Evolutionary conservation across 805 yeast genomes (phyloP).

Genomic region (Suhomyces prunicola): DNA sequence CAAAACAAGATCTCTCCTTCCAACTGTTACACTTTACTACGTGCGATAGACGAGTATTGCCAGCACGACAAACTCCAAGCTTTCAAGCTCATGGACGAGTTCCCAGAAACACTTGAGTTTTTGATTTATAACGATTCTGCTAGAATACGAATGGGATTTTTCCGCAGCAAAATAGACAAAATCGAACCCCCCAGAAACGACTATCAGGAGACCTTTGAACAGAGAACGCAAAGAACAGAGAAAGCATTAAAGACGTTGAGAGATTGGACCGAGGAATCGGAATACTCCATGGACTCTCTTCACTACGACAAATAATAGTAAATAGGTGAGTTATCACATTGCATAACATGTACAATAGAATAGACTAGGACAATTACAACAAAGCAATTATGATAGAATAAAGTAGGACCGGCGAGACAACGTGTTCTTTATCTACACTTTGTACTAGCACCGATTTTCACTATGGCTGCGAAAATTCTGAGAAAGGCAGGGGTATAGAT

Average conservation of each 20-base stretch:
- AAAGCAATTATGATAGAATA: not conserved
- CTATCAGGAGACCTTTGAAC: constrained; percentile 16
- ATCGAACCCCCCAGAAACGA: constrained; percentile 15
- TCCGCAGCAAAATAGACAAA: constrained; percentile 22
- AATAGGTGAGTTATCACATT: not conserved
- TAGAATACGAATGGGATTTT: constrained; percentile 16
- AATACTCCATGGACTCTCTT: not conserved
- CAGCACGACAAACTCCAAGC: constrained; percentile 17
- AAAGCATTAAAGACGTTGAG: constrained; percentile 17
- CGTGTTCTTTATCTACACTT: not conserved
- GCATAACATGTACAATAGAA: not conserved
- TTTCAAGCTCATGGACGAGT: constrained; percentile 30
- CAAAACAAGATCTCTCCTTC: constrained; percentile 20
- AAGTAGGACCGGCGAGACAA: too few species aligned
- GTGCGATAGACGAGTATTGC: constrained; percentile 15
- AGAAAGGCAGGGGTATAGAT: not conserved
- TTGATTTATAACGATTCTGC: constrained; percentile 20
- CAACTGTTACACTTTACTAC: constrained; percentile 16
- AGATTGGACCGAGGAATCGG: not conserved
- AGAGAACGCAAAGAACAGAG: constrained; percentile 23
- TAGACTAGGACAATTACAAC: not conserved
- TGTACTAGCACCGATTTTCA: not conserved
- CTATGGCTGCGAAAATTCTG: not conserved
- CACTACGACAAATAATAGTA: not conserved
- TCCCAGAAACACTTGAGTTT: constrained; percentile 32